Evolutionary conservation across 140 eudicot genomes (phyloP).

Genomic region (Flaveria floridana): DNA sequence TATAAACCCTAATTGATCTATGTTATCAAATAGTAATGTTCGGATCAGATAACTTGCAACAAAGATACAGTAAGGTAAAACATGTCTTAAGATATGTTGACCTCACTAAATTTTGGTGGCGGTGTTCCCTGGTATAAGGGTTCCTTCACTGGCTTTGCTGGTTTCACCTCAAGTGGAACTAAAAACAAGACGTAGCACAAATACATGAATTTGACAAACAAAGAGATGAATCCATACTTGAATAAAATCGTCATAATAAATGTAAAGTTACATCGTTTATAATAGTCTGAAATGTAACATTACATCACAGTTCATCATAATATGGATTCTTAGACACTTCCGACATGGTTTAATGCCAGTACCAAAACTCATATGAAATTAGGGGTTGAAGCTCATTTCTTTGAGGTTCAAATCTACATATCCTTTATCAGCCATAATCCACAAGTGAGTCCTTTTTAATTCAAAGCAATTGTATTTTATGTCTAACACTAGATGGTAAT

Average conservation of each 20-base stretch:
- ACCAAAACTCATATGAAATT: no score
- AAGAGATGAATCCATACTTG: background rate
- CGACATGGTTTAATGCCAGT: background rate
- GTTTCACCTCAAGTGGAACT: constrained; percentile 66
- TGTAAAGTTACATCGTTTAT: background rate
- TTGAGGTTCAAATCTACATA: background rate
- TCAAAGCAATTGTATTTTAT: background rate
- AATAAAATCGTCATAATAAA: background rate
- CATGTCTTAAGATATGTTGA: constrained; percentile 20
- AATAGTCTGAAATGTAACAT: no score
- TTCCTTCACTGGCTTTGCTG: constrained; percentile 64
- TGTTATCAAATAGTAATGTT: background rate
- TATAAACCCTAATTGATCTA: no score
- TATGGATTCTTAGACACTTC: background rate
- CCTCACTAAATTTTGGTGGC: constrained; percentile 63
- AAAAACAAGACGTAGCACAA: constrained; percentile 15
- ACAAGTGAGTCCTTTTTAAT: background rate
- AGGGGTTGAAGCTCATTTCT: background rate
- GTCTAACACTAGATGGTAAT: background rate
- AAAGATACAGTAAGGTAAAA: background rate
- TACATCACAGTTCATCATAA: background rate
- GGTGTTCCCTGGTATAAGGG: constrained; percentile 77
- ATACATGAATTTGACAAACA: background rate
- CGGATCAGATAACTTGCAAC: background rate
- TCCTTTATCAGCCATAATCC: background rate